Base-by-base conservation (phyloP, 2,329 filamentous ascomycete species). In the Cordyceps fumosorosea region DNA sequence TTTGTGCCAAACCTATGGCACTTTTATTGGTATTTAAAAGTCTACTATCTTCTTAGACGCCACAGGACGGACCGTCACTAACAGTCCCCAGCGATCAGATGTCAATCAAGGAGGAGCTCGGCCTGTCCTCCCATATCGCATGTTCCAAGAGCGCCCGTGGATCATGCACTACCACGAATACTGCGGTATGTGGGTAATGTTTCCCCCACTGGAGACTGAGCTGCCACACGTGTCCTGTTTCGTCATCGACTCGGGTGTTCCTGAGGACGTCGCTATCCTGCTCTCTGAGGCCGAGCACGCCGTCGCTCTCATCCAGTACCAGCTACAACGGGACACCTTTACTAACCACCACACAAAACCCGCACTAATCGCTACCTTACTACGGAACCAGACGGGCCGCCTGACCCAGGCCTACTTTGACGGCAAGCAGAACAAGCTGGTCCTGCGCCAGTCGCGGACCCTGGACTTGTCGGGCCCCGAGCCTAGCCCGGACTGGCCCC, bases 331-430 rank as follows among this genome's bases (percentile, higher is more conserved):
- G 0, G 16, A 29, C 24, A 29, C 3, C 8, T 59, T 32, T 32
- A 52, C 47, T 14, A 29, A 52, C 34, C 56, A 59, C 47, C 47
- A 59, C 47, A 45, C 56, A 22, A 59, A 59, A 50, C 56, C 56
- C 6, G 22, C 18, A 6, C 47, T 59, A 1, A 16, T 59, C 20
- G 56, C 47, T 0, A 59, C 47, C 34, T 18, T 59, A 2, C 18
- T 51, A 16, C 16, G 34, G 22, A 52, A 52, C 34, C 34, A 52
- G 47, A 52, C 47, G 14, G 56, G 20, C 24, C 56, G 56, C 14
- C 32, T 59, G 8, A 59, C 56, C 7, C 56, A 44, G 45, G 47
- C 56, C 34, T 32, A 59, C 22, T 59, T 59, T 32, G 56, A 59
- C 34, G 34, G 34, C 56, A 59, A 59, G 18, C 32, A 32, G 11